Evolutionary conservation across 2,329 filamentous ascomycete genomes (phyloP).

Genomic region (Rhytidhysteron rufulum): DNA sequence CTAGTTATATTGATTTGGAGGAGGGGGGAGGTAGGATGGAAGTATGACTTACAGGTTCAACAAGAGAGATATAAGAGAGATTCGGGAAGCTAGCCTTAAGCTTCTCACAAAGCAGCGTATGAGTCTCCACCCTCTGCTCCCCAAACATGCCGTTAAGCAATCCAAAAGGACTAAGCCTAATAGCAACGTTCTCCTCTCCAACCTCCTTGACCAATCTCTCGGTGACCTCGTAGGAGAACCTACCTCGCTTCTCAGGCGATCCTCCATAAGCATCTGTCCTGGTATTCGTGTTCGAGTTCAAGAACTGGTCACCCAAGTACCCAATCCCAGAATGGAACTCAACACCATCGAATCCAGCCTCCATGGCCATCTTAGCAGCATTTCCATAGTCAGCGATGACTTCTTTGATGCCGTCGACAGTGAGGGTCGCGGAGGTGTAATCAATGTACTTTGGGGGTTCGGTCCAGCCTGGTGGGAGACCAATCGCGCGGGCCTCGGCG

Average conservation of each 20-base stretch:
- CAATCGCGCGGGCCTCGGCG: conserved; percentile 37
- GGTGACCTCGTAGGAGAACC: conserved; percentile 53
- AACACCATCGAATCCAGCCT: conserved; percentile 53
- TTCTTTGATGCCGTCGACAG: conserved; percentile 42
- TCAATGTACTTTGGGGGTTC: conserved; percentile 29
- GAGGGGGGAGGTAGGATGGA: too few species aligned
- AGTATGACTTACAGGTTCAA: conserved; percentile 44
- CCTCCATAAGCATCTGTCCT: conserved; percentile 51
- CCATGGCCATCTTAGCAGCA: conserved; percentile 51
- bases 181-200: conserved; percentile 23
- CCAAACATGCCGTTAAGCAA: conserved; percentile 51
- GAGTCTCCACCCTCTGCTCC: conserved; percentile 52
- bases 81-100: conserved; percentile 43
- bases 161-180: conserved; percentile 36
- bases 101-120: conserved; percentile 47
- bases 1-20: too few species aligned
- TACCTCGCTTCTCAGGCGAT: conserved; percentile 47
- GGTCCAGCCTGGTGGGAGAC: conserved; percentile 15
- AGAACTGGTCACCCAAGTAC: conserved; percentile 51
- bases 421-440: conserved; percentile 32
- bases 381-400: conserved; percentile 42
- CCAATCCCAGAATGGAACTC: conserved; percentile 50
- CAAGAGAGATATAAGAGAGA: conserved; percentile 53
- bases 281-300: conserved; percentile 46
- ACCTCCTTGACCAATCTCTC: conserved; percentile 18